Base-by-base conservation (phyloP, 345 rosid genomes). In the Pugionium cornutum region DNA sequence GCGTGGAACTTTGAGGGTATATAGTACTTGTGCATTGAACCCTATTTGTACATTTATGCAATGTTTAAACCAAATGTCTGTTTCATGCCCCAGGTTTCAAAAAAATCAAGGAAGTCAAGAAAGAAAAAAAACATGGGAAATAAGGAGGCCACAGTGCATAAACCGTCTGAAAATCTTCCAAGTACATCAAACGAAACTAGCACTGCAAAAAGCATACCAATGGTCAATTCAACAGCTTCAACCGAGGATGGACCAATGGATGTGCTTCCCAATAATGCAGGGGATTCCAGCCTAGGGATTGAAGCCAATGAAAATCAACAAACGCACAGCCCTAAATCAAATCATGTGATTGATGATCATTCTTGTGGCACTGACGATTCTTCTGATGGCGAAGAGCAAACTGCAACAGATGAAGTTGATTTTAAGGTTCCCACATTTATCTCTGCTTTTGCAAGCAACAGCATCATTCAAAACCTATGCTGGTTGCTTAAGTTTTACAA, bases 1-100 rank as follows among this genome's bases (percentile, higher is more conserved):
- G 57, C 88, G 91, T 64, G 98, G 97, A 62, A 80, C 89, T 59
- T 76, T 92, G 68, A 88, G 98, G 90, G 98, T 92, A 83, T 60
- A 48, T 37, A 31, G 35, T 76, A 44, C 58, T 58, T 48, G 31
- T 60, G 32, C 64, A 25, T 70, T 51, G 25, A 56, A 62, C 54
- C 48, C 42, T 54, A 18, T 18, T 18, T 18, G 18, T 18, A 18
- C 18, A 37, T 39, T 9, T 46, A 39, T 48, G 61, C 45, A 53
- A 45, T 27, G 27, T 7, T 26, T 66, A 26, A 49, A 66, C 53
- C 61, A 60, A 74, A 52, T 4, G 9, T 45, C 48, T 52, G 32
- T 68, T 72, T 72, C 35, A 42, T 79, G 37, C 58, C 63, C 46
- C 76, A 92, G 99, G 99, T 92, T 77, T 83, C 92, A 31, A 89